Evolutionary conservation across 176 grass and related monocot genomes (phyloP).

Genomic region (Triticum urartu): DNA sequence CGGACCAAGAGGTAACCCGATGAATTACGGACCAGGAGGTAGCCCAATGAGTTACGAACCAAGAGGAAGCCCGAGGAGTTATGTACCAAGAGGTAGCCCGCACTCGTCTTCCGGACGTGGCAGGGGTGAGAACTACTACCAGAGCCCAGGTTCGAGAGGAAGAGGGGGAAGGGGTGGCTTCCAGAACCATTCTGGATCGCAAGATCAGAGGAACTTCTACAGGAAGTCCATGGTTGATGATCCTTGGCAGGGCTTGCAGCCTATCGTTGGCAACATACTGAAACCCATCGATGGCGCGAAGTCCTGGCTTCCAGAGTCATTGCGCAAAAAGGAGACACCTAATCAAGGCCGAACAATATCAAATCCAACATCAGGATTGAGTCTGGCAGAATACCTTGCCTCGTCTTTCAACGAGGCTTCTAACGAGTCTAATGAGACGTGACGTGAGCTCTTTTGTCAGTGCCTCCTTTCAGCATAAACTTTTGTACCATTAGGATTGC

Average conservation of each 20-base stretch:
- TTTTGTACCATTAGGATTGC: slow-evolving; percentile 13
- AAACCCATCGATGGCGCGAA: slow-evolving; percentile 7
- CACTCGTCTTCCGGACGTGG: slow-evolving; percentile 29
- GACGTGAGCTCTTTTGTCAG: neutral
- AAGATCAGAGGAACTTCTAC: slow-evolving; percentile 13
- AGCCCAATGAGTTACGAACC: slow-evolving; percentile 32
- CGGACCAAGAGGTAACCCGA: slow-evolving; percentile 19
- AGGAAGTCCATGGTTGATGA: slow-evolving; percentile 47
- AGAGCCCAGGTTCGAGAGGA: slow-evolving; percentile 30
- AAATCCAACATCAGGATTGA: slow-evolving; percentile 15
- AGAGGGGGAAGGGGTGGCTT: slow-evolving; percentile 33
- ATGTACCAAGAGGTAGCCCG: slow-evolving; percentile 34
- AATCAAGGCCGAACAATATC: slow-evolving; percentile 14
- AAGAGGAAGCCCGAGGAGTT: slow-evolving; percentile 23
- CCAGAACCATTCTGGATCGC: slow-evolving; percentile 22
- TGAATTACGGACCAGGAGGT: slow-evolving; percentile 38
- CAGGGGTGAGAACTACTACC: slow-evolving; percentile 33
- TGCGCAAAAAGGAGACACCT: slow-evolving; percentile 28
- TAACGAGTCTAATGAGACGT: slow-evolving; percentile 22
- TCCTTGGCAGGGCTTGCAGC: slow-evolving; percentile 44
- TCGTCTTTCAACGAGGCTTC: slow-evolving; percentile 49
- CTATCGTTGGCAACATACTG: slow-evolving; percentile 49
- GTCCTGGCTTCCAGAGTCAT: slow-evolving; percentile 40
- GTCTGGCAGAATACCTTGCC: slow-evolving; percentile 48
- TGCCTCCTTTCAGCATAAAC: neutral